These are phyloP conservation scores for Stereocaulon alpinum DNA, from an alignment of 495 filamentous ascomycete genomes.

Conservation along the genomic window DNA sequence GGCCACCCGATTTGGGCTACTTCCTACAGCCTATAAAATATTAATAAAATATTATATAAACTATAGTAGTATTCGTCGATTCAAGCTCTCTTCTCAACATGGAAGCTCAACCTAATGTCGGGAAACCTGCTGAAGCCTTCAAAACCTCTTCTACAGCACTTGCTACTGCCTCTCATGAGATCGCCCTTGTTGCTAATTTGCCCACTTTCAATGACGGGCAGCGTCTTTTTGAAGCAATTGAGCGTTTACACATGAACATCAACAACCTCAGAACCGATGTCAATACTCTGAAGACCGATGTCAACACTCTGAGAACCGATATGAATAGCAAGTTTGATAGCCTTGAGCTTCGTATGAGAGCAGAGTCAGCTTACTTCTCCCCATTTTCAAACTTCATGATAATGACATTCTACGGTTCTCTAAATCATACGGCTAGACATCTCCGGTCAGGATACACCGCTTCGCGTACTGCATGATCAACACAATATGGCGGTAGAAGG, in stretches of 20 bases:
- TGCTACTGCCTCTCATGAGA: background rate
- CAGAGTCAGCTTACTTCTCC: background rate
- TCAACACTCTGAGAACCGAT: no score
- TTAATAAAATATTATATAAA: background rate
- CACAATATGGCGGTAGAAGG: no score
- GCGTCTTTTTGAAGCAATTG: background rate
- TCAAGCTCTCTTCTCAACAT: background rate
- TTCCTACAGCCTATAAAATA: no score
- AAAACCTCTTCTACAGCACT: background rate
- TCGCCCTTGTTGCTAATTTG: slow-evolving; percentile 2
- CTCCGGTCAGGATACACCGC: no score
- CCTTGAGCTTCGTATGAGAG: background rate
- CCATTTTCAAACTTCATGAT: slow-evolving; percentile 2
- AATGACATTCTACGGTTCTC: background rate
- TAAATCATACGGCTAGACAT: no score
- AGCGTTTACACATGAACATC: background rate
- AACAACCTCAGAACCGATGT: slow-evolving; percentile 2
- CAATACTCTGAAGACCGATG: background rate
- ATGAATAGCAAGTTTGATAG: background rate
- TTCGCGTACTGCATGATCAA: no score
- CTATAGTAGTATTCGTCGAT: background rate
- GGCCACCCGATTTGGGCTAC: no score
- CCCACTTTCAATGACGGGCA: slow-evolving; percentile 3
- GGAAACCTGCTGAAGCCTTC: background rate
- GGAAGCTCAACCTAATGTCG: background rate